A percentile compares a stretch with the other conserved stretches of the same genome.
Conservation (phyloP, 2,329 filamentous ascomycete genomes). For the Colletotrichum sp. region DNA sequence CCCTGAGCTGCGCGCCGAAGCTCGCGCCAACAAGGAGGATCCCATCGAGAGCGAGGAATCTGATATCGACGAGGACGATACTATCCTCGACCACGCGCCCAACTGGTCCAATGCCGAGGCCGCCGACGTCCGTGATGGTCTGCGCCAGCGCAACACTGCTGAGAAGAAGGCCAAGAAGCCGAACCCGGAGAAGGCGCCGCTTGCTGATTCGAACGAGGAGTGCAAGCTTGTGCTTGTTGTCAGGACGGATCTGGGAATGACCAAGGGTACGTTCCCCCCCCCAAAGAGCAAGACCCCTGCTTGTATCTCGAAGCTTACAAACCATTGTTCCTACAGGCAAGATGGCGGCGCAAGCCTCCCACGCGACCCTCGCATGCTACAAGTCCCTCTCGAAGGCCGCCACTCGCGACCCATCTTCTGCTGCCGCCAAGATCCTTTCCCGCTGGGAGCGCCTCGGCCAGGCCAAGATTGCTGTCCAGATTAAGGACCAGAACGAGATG, state of each 20-base stretch:
- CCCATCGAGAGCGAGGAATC: slow-evolving; percentile 73
- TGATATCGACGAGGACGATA: slow-evolving; percentile 67
- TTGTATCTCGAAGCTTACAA: neutral
- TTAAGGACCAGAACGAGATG: slow-evolving; percentile 85
- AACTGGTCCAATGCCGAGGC: slow-evolving; percentile 70
- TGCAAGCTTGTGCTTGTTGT: slow-evolving; percentile 95
- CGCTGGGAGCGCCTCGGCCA: slow-evolving; percentile 89
- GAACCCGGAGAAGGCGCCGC: slow-evolving; percentile 24
- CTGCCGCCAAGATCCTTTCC: slow-evolving; percentile 69
- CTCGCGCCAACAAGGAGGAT: slow-evolving; percentile 60
- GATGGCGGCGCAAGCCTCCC: slow-evolving; percentile 93
- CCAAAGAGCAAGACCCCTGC: neutral
- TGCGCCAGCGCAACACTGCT: slow-evolving; percentile 39
- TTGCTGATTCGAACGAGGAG: slow-evolving; percentile 67
- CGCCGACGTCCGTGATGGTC: slow-evolving; percentile 63
- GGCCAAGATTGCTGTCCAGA: slow-evolving; percentile 91
- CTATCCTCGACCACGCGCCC: slow-evolving; percentile 67
- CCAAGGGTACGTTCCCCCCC: slow-evolving; percentile 71
- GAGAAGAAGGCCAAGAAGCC: slow-evolving; percentile 40
- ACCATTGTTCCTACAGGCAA: slow-evolving; percentile 67
- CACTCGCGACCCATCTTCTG: slow-evolving; percentile 53
- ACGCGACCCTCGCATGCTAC: slow-evolving; percentile 98
- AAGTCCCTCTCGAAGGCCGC: slow-evolving; percentile 72
- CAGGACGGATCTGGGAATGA: slow-evolving; percentile 95
- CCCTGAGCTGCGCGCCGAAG: slow-evolving; percentile 60